phyloP scores from a whole-genome alignment of 306 rosid species.

The Canavalia ensiformis region DNA sequence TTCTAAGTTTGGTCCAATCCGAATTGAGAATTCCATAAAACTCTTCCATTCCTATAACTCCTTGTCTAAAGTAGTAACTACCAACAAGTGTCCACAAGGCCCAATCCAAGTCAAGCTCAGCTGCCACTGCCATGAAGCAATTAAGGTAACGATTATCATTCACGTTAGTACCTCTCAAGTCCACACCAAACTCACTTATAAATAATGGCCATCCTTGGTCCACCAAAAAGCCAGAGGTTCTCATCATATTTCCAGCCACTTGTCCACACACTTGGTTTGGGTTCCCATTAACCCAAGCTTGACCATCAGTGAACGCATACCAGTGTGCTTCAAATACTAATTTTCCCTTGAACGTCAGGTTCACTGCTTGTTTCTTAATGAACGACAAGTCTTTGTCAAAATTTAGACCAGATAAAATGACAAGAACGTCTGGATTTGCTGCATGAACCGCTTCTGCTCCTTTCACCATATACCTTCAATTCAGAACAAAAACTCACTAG shows the following conservation, averaged over 20 bases:
- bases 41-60: conserved; percentile 79
- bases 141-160: conserved; percentile 85
- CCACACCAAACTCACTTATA: conserved; percentile 84
- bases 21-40: conserved; percentile 66
- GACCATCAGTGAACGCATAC: conserved; percentile 79
- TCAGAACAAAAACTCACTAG: background rate
- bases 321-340: conserved; percentile 83
- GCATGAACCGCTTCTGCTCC: conserved; percentile 95
- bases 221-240: conserved; percentile 65
- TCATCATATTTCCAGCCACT: conserved; percentile 60
- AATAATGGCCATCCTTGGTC: conserved; percentile 83
- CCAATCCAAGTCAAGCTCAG: conserved; percentile 84
- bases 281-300: conserved; percentile 74
- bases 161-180: conserved; percentile 75
- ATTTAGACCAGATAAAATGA: conserved; percentile 79
- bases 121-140: conserved; percentile 73
- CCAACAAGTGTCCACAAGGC: conserved; percentile 90
- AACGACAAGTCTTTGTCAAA: conserved; percentile 79
- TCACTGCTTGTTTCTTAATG: conserved; percentile 55
- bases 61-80: conserved; percentile 79
- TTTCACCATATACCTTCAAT: conserved; percentile 80
- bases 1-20: conserved; percentile 70
- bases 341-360: conserved; percentile 66
- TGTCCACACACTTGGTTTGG: conserved; percentile 88
- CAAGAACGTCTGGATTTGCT: conserved; percentile 79